These are phyloP conservation scores for Calonectria fujianensis DNA, from an alignment of 2,329 filamentous ascomycete genomes.

Conservation along the genomic window DNA sequence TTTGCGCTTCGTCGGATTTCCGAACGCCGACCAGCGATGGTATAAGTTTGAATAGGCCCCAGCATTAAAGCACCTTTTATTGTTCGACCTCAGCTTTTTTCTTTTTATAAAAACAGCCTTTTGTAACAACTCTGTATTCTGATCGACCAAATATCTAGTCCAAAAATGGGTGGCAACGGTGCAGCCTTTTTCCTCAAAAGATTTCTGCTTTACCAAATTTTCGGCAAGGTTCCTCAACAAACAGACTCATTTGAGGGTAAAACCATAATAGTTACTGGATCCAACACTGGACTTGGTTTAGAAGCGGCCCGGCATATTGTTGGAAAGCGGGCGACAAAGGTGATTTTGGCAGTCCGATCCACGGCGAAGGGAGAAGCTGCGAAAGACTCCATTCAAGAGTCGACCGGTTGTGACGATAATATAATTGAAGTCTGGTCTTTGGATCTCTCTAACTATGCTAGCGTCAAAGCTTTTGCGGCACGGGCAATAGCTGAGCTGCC, in stretches of 20 bases:
- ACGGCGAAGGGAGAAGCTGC: slow-evolving; percentile 22
- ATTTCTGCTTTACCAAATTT: not conserved
- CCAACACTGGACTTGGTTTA: slow-evolving; percentile 29
- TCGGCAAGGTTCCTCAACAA: not conserved
- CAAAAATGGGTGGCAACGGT: slow-evolving; percentile 10
- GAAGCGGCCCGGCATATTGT: slow-evolving; percentile 22
- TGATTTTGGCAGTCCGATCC: slow-evolving; percentile 20
- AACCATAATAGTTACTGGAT: slow-evolving; percentile 30
- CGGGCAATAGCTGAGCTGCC: slow-evolving; percentile 60
- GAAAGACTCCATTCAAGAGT: not conserved
- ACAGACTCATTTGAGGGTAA: slow-evolving; percentile 27
- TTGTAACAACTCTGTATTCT: not conserved
- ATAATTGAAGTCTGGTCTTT: slow-evolving; percentile 17
- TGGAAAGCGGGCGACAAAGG: slow-evolving; percentile 12
- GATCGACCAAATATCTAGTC: not conserved
- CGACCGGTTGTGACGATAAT: not conserved
- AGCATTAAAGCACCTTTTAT: not conserved
- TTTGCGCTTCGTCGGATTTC: not conserved
- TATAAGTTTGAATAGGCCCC: not conserved
- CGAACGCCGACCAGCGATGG: not conserved
- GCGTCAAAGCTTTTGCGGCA: slow-evolving; percentile 65
- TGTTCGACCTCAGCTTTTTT: not conserved
- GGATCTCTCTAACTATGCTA: slow-evolving; percentile 59
- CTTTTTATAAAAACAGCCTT: too few relatives aligned
- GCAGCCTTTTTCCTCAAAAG: not conserved